Conservation (phyloP, 2,329 filamentous ascomycete species). For the Ceratocystis variospora region DNA sequence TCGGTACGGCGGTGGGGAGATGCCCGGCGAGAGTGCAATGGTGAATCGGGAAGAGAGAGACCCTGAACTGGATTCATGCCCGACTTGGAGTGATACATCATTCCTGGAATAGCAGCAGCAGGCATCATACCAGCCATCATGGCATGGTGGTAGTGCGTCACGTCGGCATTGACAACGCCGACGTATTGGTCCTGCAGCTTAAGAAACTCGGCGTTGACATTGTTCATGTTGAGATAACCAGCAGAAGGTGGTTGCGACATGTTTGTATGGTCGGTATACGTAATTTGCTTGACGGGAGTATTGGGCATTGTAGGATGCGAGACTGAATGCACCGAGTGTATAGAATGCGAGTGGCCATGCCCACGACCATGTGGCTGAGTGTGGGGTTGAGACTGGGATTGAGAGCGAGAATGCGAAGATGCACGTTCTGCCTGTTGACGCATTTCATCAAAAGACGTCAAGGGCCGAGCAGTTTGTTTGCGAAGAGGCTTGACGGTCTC, state of each 20-base stretch:
- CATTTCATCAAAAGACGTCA: slow-evolving; percentile 46
- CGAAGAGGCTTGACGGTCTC: slow-evolving; percentile 47
- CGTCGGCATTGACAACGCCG: slow-evolving; percentile 10
- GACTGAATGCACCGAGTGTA: slow-evolving; percentile 2
- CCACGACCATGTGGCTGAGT: background rate
- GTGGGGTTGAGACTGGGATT: slow-evolving; percentile 11
- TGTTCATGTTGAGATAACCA: slow-evolving; percentile 44
- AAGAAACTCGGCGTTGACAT: slow-evolving; percentile 33
- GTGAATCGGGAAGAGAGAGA: background rate
- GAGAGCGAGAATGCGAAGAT: background rate
- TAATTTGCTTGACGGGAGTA: slow-evolving; percentile 27
- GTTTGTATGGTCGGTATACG: slow-evolving; percentile 31
- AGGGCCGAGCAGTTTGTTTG: slow-evolving; percentile 32
- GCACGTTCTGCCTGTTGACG: slow-evolving; percentile 41
- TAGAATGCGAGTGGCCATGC: slow-evolving; percentile 6
- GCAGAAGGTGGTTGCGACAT: slow-evolving; percentile 33
- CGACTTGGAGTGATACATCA: slow-evolving; percentile 15
- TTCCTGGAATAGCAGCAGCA: slow-evolving; percentile 5
- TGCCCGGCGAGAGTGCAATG: slow-evolving; percentile 17
- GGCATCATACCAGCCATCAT: slow-evolving; percentile 18
- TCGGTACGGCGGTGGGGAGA: slow-evolving; percentile 41
- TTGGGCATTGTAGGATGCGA: slow-evolving; percentile 12
- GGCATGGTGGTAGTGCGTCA: slow-evolving; percentile 16
- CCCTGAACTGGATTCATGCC: background rate
- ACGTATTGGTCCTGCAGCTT: slow-evolving; percentile 25